Conservation (phyloP, 371 early-diverging fungal species). For the Parasitella parasitica region DNA sequence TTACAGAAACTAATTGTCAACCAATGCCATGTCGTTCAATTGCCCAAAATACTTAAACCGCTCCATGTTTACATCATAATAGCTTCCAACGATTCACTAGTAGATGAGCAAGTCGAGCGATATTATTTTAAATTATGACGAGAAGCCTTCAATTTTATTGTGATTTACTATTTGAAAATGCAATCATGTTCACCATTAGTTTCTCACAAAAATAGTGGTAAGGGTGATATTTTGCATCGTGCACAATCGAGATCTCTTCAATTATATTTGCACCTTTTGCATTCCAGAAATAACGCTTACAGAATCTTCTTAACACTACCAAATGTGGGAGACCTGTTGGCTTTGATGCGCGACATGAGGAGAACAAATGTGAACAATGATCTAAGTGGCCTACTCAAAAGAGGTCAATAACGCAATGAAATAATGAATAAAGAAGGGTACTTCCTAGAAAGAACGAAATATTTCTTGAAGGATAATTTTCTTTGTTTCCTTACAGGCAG, state of each 20-base stretch:
- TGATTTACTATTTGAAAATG: background rate
- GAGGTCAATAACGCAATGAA: background rate
- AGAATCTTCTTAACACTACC: background rate
- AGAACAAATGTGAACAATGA: background rate
- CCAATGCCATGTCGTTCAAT: background rate
- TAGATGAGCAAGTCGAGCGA: background rate
- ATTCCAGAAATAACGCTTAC: background rate
- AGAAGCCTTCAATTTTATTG: background rate
- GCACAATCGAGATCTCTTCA: background rate
- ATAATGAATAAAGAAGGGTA: background rate
- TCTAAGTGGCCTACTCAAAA: background rate
- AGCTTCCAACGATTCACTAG: background rate
- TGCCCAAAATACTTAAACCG: background rate
- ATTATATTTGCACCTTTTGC: background rate
- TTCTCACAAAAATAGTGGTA: background rate
- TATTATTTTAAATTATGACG: background rate
- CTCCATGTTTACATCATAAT: background rate
- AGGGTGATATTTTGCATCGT: background rate
- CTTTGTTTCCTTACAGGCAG: constrained; percentile 6
- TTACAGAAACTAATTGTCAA: background rate
- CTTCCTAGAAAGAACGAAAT: background rate
- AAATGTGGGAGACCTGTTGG: background rate
- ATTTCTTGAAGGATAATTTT: background rate
- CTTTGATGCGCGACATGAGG: background rate
- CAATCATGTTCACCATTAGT: background rate